phyloP scores from a whole-genome alignment of 148 eudicot genomes.

The Chenopodium album region DNA sequence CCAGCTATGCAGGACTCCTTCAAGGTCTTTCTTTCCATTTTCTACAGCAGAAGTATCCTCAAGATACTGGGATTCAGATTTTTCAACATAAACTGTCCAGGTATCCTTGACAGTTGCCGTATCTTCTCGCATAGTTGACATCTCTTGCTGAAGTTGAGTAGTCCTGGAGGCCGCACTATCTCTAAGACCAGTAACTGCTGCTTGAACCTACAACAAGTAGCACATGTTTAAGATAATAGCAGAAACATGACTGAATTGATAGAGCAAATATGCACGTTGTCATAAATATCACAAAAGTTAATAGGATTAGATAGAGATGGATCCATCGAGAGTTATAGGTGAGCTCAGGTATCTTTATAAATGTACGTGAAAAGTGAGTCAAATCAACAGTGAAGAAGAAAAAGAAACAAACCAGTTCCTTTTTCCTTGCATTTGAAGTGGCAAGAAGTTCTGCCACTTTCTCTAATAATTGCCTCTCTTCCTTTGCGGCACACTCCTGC shows the following conservation, averaged over 20 bases:
- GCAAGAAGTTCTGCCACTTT: slow-evolving; percentile 96
- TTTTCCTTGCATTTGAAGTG: slow-evolving; percentile 89
- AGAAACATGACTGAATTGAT: not conserved
- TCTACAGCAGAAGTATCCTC: slow-evolving; percentile 82
- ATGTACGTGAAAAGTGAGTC: not conserved
- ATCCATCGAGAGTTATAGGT: not conserved
- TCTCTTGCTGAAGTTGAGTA: slow-evolving; percentile 67
- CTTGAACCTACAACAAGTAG: slow-evolving; percentile 57
- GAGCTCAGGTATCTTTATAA: not conserved
- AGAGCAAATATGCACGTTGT: too few species aligned
- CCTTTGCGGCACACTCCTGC: slow-evolving; percentile 90
- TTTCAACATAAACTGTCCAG: slow-evolving; percentile 66
- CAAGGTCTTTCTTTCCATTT: slow-evolving; percentile 70
- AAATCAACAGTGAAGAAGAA: not conserved
- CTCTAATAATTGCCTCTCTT: slow-evolving; percentile 76
- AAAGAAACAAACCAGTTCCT: slow-evolving; percentile 59
- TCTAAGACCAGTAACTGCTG: slow-evolving; percentile 69
- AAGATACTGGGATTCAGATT: slow-evolving; percentile 67
- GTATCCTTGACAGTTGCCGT: slow-evolving; percentile 61
- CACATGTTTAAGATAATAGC: not conserved
- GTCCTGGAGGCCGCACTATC: slow-evolving; percentile 76
- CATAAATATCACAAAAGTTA: not conserved
- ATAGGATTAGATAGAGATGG: not conserved
- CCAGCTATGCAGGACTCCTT: slow-evolving; percentile 77
- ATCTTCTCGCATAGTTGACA: slow-evolving; percentile 78